Conservation (phyloP, 805 yeast species). For the Brettanomyces naardenensis region DNA sequence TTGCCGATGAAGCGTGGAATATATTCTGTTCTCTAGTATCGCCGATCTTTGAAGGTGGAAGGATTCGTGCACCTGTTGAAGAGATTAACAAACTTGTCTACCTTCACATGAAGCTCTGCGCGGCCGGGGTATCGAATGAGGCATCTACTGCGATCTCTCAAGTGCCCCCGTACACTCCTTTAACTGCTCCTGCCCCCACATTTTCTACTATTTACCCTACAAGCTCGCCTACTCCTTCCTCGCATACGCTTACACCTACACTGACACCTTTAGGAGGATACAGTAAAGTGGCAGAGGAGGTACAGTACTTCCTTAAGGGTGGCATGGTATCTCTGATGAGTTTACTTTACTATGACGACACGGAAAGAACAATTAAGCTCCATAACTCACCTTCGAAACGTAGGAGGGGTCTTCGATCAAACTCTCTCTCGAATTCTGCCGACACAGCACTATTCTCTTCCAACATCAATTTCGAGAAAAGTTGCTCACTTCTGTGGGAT, state of each 20-base stretch:
- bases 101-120: conserved; percentile 23
- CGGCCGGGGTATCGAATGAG: conserved; percentile 6
- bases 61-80: conserved; percentile 45
- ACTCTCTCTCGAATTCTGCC: neutral
- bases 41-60: conserved; percentile 43
- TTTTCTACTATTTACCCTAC: neutral
- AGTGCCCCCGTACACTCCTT: conserved; percentile 6
- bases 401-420: neutral
- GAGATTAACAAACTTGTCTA: conserved; percentile 44
- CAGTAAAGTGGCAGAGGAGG: conserved; percentile 33
- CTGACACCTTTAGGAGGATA: conserved; percentile 13
- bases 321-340: conserved; percentile 29
- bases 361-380: conserved; percentile 23
- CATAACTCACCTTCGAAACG: neutral
- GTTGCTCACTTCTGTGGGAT: conserved; percentile 45
- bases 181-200: conserved; percentile 6
- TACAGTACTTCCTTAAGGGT: conserved; percentile 34
- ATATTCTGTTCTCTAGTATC: conserved; percentile 33
- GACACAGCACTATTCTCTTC: conserved; percentile 15
- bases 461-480: conserved; percentile 21
- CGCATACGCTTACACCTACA: conserved; percentile 7
- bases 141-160: conserved; percentile 3
- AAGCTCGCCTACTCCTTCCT: neutral
- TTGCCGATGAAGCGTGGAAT: conserved; percentile 44
- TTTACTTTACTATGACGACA: conserved; percentile 21